Evolutionary conservation across 176 grass and related monocot species (phyloP).

Genomic region (Urochloa ruziziensis): DNA sequence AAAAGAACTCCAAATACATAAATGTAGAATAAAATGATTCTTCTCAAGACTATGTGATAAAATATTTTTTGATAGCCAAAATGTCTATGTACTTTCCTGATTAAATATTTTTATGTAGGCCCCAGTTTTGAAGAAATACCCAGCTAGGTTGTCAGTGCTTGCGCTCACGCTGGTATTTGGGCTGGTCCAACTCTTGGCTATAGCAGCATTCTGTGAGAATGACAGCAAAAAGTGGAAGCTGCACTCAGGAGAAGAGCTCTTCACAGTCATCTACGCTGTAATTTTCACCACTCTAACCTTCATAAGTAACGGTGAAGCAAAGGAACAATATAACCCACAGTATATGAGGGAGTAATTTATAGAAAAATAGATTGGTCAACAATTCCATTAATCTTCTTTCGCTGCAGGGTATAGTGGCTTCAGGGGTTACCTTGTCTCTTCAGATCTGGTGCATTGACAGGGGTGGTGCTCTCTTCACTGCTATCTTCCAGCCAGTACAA

Average conservation of each 20-base stretch:
- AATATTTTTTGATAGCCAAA: not conserved
- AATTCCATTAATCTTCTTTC: not conserved
- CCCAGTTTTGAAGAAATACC: conserved; percentile 66
- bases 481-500: conserved; percentile 74
- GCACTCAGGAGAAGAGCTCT: conserved; percentile 53
- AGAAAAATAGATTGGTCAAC: not conserved
- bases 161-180: conserved; percentile 47
- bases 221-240: conserved; percentile 60
- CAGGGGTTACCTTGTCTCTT: conserved; percentile 61
- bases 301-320: not conserved
- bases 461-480: conserved; percentile 68
- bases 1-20: not conserved
- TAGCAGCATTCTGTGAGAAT: conserved; percentile 52
- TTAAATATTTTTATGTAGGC: conserved; percentile 36
- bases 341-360: not conserved
- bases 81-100: not conserved
- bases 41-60: not conserved
- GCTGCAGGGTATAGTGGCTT: conserved; percentile 55
- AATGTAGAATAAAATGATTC: not conserved
- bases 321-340: not conserved
- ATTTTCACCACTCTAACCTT: conserved; percentile 7
- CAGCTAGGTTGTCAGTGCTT: conserved; percentile 56
- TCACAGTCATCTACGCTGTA: conserved; percentile 81
- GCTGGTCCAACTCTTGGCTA: conserved; percentile 57
- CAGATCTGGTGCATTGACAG: conserved; percentile 79